phyloP scores from a whole-genome alignment of 2,329 filamentous ascomycete genomes.

The Fusarium sp. region DNA sequence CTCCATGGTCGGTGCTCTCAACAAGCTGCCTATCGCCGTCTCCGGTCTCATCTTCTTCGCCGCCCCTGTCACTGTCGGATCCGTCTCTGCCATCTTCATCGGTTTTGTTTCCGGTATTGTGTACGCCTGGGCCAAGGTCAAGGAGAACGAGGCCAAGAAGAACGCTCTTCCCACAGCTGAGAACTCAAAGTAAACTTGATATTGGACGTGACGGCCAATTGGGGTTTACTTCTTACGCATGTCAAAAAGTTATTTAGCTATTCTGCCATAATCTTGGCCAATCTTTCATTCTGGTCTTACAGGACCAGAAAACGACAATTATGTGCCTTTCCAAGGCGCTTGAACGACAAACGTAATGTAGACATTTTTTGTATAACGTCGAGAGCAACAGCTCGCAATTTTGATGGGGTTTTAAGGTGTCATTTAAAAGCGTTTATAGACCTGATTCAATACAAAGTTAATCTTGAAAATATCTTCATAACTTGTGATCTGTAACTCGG shows the following conservation, averaged over 20 bases:
- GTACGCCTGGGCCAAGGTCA: conserved; percentile 78
- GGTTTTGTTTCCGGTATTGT: conserved; percentile 94
- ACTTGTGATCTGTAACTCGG: background rate
- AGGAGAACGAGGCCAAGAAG: conserved; percentile 63
- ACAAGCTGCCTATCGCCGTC: conserved; percentile 96
- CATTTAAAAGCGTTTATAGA: conserved; percentile 43
- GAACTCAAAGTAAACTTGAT: conserved; percentile 32
- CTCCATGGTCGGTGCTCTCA: conserved; percentile 97
- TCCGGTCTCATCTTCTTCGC: conserved; percentile 96
- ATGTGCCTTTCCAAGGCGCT: conserved; percentile 14
- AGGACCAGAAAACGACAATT: conserved; percentile 23
- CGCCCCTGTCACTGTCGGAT: conserved; percentile 90
- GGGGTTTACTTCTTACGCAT: background rate
- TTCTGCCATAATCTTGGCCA: background rate
- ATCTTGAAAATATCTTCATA: background rate
- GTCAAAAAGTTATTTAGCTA: background rate
- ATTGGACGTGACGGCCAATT: background rate
- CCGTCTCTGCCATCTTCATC: conserved; percentile 90
- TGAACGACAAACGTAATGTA: conserved; percentile 39
- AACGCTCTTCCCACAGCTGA: conserved; percentile 72
- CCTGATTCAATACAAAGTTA: conserved; percentile 27
- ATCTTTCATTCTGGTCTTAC: background rate
- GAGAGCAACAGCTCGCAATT: conserved; percentile 23
- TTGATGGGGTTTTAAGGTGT: conserved; percentile 25
- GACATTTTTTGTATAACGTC: conserved; percentile 37